Evolutionary conservation across 163 green algal species (phyloP).

Genomic region (Trebouxia gelatinosa): DNA sequence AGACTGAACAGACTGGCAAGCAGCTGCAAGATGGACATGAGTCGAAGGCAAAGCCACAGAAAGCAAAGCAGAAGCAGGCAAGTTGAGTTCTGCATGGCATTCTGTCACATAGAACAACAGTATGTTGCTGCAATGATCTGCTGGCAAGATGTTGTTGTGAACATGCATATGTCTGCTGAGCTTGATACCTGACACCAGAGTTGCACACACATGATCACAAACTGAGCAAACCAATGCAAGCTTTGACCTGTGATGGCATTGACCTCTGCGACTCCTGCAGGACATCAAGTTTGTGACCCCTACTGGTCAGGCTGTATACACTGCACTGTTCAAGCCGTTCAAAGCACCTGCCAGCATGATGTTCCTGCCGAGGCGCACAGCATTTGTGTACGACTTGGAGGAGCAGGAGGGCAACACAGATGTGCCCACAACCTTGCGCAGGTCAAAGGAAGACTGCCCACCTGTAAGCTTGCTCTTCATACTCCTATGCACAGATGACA

Average conservation of each 20-base stretch:
- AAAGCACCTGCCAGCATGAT: constrained; percentile 61
- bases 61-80: constrained; percentile 13
- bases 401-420: constrained; percentile 58
- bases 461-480: too few species aligned
- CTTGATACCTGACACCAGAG: too few species aligned
- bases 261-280: too few species aligned
- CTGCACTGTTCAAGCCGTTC: constrained; percentile 60
- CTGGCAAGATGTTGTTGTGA: too few species aligned
- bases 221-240: background rate
- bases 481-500: too few species aligned
- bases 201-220: too few species aligned
- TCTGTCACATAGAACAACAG: too few species aligned
- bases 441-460: constrained; percentile 88
- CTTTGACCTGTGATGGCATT: too few species aligned
- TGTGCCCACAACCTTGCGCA: constrained; percentile 81
- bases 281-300: constrained; percentile 50
- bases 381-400: constrained; percentile 88
- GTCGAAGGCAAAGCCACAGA: background rate
- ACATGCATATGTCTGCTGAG: too few species aligned
- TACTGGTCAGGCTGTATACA: constrained; percentile 60
- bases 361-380: constrained; percentile 79
- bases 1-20: constrained; percentile 10
- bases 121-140: too few species aligned
- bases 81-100: too few species aligned
- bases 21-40: constrained; percentile 27